Percentiles rank a stretch among this genome's conserved stretches.
These are phyloP conservation scores for Rhodotorula sp. DNA, from an alignment of 1,284 basidiomycete genomes.

Conservation along the genomic window DNA sequence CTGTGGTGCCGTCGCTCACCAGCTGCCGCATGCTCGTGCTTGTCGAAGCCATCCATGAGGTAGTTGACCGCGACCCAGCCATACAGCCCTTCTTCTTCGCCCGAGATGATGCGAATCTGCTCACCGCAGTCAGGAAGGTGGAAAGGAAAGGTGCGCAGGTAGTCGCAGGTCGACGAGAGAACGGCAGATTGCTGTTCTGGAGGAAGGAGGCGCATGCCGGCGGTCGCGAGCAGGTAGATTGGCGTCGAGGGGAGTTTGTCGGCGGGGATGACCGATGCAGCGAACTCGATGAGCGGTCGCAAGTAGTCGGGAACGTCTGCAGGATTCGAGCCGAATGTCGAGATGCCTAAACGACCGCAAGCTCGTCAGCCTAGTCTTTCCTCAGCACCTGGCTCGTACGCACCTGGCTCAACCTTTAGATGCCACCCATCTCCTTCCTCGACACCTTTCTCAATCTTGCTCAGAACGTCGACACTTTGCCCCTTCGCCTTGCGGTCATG, in stretches of 20 bases:
- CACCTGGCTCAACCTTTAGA: constrained; percentile 88
- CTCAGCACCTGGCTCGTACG: constrained; percentile 45
- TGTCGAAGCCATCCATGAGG: constrained; percentile 92
- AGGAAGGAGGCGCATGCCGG: constrained; percentile 89
- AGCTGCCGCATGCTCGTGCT: constrained; percentile 49
- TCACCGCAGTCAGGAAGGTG: constrained; percentile 74
- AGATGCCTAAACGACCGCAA: constrained; percentile 64
- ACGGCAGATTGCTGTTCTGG: constrained; percentile 68
- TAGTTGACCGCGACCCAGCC: constrained; percentile 99
- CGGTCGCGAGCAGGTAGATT: constrained; percentile 90
- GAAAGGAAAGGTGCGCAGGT: constrained; percentile 71
- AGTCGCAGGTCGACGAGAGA: constrained; percentile 71
- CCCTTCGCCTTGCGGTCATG: constrained; percentile 44
- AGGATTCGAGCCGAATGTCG: constrained; percentile 70
- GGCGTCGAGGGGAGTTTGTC: constrained; percentile 79
- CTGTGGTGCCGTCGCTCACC: constrained; percentile 48
- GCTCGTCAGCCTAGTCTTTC: background rate
- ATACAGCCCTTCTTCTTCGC: constrained; percentile 96
- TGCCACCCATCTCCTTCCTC: constrained; percentile 79
- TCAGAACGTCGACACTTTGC: constrained; percentile 55
- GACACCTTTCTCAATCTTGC: constrained; percentile 88
- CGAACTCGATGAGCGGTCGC: constrained; percentile 77
- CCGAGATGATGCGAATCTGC: constrained; percentile 90
- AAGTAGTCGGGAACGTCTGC: constrained; percentile 73
- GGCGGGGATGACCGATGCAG: constrained; percentile 76